Base-by-base conservation (phyloP, 306 rosid genomes). In the Lagenaria siceraria region DNA sequence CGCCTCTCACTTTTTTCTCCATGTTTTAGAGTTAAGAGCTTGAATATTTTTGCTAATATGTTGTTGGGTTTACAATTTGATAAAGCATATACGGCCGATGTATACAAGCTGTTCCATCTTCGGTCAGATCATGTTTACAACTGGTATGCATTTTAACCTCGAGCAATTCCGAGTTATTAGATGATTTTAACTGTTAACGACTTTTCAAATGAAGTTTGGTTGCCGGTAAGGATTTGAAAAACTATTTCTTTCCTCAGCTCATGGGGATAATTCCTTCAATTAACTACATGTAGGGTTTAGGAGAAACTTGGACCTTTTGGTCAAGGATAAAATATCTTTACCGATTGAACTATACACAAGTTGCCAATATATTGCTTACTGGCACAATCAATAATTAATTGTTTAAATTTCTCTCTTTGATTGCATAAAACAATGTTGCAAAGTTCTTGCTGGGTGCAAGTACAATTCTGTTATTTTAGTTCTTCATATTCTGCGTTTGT, bases 31-130 rank as follows among this genome's bases (percentile, higher is more conserved):
- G 8, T 62, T 18, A 61, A 40, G 51, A 10, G 40, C 19, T 77
- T 51, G 1, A 6, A 6, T 55, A 0, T 35, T 13, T 27, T 25
- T 29, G 55, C 19, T 10, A 68, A 68, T 42, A n/a, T 40, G 7
- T 7, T 15, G 31, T 42, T 42, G 74, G 74, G 24, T 40, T n/a
- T 31, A 52, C 62, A 11, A 36, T 49, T 24, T 71, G 31, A 13
- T 77, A 58, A 77, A 87, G 88, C 77, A 66, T 89, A 63, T 89
- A 87, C 51, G 42, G 48, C 4, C 61, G 46, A 75, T n/a, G 75
- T 7, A 59, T 83, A 76, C 81, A 54, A 80, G 88, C 89, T 52
- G 80, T 83, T 77, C 80, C 80, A 62, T 63, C 77, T 12, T 46
- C 89, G 78, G 42, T 77, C 24, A 69, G 53, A 74, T 78, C 70